Base-by-base conservation (phyloP, 1,139 yeast species). In the Debaryomyces singareniensis region DNA sequence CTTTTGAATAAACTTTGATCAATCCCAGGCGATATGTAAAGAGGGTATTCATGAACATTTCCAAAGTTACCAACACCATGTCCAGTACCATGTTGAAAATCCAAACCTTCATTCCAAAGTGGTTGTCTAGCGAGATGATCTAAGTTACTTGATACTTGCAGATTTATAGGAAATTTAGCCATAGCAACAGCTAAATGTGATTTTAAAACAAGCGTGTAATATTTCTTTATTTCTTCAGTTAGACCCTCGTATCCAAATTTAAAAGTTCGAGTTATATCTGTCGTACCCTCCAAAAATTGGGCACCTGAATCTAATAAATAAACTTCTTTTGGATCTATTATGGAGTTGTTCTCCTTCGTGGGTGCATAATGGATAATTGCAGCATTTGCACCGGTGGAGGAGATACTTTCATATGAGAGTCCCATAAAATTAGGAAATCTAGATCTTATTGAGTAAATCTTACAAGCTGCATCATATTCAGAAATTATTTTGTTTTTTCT, bases 61-160 rank as follows among this genome's bases (percentile, higher is more conserved):
- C 77, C 73, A 49, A 66, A 73, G 27, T 72, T 61, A 6, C 77
- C 79, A 4, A 74, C 70, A 1, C 80, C 80, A 45, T 74, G 80
- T 0, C 80, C 79, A 1, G 78, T 67, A 5, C 80, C 80, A 46
- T 74, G 80, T 32, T 67, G 68, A 42, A 63, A 74, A 39, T 67
- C 72, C 28, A 68, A 49, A 0, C 79, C 79, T 32, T 62, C 63
- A 36, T 64, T 64, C 75, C 75, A 69, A 37, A 74, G 54, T 2
- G 77, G 71, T 35, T 61, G 64, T 32, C 80, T 51, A 2, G 77
- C 71, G 32, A 70, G 57, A 0, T 68, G 52, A 40, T 74, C 80
- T 25, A 74, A 58, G 2, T 71, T 59, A 4, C 61, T 51, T 5
- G 45, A 33, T 7, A 55, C 48, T 16, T 62, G 58, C 2, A 63